phyloP scores from a whole-genome alignment of 2,329 filamentous ascomycete genomes.

The Truncatella angustata region DNA sequence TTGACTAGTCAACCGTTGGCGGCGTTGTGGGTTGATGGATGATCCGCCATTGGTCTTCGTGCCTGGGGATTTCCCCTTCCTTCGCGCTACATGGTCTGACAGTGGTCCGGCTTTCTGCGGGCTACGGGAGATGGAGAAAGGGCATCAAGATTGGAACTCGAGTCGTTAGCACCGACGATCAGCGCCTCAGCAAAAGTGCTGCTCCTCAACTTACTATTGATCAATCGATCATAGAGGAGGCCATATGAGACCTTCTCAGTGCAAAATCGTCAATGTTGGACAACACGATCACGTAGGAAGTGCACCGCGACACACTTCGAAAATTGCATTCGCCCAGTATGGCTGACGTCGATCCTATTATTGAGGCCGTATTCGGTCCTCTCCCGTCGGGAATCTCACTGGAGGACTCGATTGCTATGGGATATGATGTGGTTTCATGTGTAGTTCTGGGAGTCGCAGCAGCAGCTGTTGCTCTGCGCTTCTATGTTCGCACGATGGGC shows the following conservation, averaged over 20 bases:
- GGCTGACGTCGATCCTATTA: conserved; percentile 14
- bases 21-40: not conserved
- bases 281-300: not conserved
- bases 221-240: not conserved
- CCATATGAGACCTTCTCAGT: no score
- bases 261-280: no score
- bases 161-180: no score
- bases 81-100: not conserved
- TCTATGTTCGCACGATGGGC: conserved; percentile 17
- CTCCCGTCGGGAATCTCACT: conserved; percentile 18
- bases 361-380: conserved; percentile 14
- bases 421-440: conserved; percentile 19
- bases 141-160: no score
- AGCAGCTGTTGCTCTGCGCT: conserved; percentile 16
- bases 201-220: no score
- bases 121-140: not conserved
- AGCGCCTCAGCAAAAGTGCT: no score
- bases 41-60: not conserved
- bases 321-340: not conserved
- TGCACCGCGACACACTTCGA: not conserved
- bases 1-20: not conserved
- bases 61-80: not conserved
- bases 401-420: conserved; percentile 13
- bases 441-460: conserved; percentile 18
- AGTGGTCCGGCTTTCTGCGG: not conserved